Conservation (phyloP, 495 filamentous ascomycete species). For the Geopyxis carbonaria region DNA sequence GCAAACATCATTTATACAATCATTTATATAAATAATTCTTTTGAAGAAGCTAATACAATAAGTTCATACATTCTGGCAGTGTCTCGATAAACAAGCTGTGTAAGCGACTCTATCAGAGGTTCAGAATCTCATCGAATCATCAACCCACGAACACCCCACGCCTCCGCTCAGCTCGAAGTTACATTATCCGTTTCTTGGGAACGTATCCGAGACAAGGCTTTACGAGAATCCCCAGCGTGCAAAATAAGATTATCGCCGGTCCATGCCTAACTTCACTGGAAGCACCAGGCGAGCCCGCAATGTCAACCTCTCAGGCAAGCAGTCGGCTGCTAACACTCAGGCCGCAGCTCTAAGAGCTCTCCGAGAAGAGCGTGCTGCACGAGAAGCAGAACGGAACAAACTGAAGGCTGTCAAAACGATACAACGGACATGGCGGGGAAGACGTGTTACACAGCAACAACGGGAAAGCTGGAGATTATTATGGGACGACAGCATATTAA, state of each 20-base stretch:
- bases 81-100: no score
- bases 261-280: slow-evolving; percentile 48
- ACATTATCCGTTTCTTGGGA: no score
- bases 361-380: slow-evolving; percentile 59
- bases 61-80: no score
- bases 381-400: slow-evolving; percentile 67
- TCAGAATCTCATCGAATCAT: no score
- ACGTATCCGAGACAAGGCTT: no score
- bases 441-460: slow-evolving; percentile 44
- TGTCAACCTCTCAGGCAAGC: slow-evolving; percentile 81
- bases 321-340: slow-evolving; percentile 52
- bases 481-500: slow-evolving; percentile 54
- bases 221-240: no score
- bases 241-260: not conserved
- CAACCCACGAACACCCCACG: no score
- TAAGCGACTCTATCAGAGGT: no score
- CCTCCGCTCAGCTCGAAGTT: no score
- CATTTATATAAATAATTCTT: no score
- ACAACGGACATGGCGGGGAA: slow-evolving; percentile 72
- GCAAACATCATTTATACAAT: no score
- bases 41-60: no score
- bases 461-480: slow-evolving; percentile 40
- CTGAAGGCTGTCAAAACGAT: slow-evolving; percentile 56
- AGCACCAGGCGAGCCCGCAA: slow-evolving; percentile 68
- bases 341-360: slow-evolving; percentile 46